Base-by-base conservation (phyloP, 768 basidiomycete species). In the Boletus subcaerulescens region DNA sequence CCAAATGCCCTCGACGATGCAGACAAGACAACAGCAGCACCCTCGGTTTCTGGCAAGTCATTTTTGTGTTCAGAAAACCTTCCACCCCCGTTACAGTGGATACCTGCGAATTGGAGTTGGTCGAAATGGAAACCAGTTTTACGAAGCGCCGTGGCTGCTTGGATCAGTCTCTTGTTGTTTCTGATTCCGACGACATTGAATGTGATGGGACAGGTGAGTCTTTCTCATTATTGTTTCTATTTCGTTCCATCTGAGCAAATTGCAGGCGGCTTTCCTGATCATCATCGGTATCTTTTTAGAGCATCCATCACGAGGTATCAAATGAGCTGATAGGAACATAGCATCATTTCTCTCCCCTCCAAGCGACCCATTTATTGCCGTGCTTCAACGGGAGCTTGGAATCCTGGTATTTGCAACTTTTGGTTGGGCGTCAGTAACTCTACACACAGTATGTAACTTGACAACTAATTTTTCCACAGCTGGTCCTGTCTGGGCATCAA, bases 291-390 rank as follows among this genome's bases (percentile, higher is more conserved):
- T 55, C 63, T 43, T 12, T 17, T n/a, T 5, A 10, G n/a, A 15
- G 17, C 2, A 29, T 45, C 1, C 15, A 15, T 39, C 11, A 14
- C 14, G 3, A 31, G 5, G 3, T 24, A 52, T 49, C 17, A 29
- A 22, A 33, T 39, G 50, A 56, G 44, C 60, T 43, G 11, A 45
- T 48, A 18, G 3, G 47, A 17, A 2, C 51, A 14, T 50, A 87
- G 87, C 81, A 4, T 72, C 83, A 0, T 80, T 89, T 58, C 59
- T 91, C 4, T 85, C 85, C 4, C 85, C 89, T 1, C 87, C 89
- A 1, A 73, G 64, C 20, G 87, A 87, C 50, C 84, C 86, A 1
- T 87, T 89, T 61, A 71, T 86, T n/a, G 74, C 78, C 5, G 84
- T 86, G 4, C 63, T 87, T 14, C 87, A 89, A 62, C 82, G 86